phyloP scores from a whole-genome alignment of 2,329 filamentous ascomycete genomes.

The Dendryphion nanum region DNA sequence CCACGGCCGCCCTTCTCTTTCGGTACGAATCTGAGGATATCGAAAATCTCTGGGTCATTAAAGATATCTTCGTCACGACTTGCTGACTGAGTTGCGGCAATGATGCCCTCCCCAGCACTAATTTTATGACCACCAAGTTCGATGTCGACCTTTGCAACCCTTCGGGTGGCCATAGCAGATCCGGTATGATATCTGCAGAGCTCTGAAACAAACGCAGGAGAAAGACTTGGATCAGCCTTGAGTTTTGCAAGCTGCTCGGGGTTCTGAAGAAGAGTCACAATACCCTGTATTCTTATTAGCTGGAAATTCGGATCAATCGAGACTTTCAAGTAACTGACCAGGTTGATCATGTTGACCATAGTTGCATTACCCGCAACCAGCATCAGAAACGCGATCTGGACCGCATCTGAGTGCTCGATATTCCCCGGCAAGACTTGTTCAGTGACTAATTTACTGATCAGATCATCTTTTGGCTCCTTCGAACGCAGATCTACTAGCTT shows the following conservation, averaged over 20 bases:
- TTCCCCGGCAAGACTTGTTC: conserved; percentile 30
- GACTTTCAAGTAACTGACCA: conserved; percentile 24
- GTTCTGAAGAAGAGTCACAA: conserved; percentile 46
- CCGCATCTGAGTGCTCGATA: conserved; percentile 25
- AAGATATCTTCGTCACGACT: conserved; percentile 47
- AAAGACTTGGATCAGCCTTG: conserved; percentile 40
- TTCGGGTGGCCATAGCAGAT: conserved; percentile 48
- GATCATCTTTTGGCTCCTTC: conserved; percentile 43
- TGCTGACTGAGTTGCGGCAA: conserved; percentile 48
- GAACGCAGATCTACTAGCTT: conserved; percentile 43
- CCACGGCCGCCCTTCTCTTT: conserved; percentile 14
- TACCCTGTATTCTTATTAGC: conserved; percentile 33
- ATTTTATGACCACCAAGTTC: conserved; percentile 45
- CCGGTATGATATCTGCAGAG: conserved; percentile 51
- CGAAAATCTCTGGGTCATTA: conserved; percentile 33
- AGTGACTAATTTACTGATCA: conserved; percentile 44
- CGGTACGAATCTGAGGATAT: conserved; percentile 32
- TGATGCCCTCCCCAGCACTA: conserved; percentile 47
- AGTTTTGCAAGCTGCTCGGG: conserved; percentile 45
- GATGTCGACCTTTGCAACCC: conserved; percentile 50
- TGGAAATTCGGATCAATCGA: background rate
- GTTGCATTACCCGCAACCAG: conserved; percentile 54
- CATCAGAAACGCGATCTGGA: conserved; percentile 52
- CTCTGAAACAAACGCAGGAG: conserved; percentile 47
- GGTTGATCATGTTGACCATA: conserved; percentile 52